These are phyloP conservation scores for Grosmannia clavigera DNA, from an alignment of 2,329 filamentous ascomycete species.

Conservation along the genomic window DNA sequence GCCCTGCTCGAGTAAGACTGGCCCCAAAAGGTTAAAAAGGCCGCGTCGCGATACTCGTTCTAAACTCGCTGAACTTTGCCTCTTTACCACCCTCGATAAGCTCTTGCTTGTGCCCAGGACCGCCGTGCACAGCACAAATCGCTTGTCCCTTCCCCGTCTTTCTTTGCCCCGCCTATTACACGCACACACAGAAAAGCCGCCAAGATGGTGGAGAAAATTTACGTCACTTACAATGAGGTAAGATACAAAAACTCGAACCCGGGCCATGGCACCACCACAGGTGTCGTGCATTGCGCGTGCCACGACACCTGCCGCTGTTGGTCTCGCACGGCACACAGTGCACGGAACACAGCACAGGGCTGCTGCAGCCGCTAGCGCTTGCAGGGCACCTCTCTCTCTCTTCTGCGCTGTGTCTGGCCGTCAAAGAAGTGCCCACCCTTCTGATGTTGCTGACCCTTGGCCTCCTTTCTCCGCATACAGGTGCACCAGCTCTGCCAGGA, in stretches of 20 bases:
- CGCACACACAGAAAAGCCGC: constrained; percentile 4
- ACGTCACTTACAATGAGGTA: constrained; percentile 88
- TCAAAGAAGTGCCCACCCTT: not conserved
- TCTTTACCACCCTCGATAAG: not conserved
- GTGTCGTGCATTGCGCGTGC: no score
- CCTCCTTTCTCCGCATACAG: constrained; percentile 30
- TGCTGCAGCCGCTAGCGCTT: not conserved
- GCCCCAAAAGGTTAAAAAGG: not conserved
- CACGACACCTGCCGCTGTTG: no score
- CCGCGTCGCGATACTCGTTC: not conserved
- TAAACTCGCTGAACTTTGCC: not conserved
- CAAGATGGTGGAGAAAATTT: constrained; percentile 74
- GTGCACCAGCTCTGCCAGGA: constrained; percentile 95
- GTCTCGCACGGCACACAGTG: not conserved
- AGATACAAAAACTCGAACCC: constrained; percentile 16
- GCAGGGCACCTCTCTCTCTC: no score
- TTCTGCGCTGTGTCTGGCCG: no score
- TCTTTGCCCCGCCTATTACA: not conserved
- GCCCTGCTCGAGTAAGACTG: not conserved
- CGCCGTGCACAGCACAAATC: not conserved
- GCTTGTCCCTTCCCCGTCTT: not conserved
- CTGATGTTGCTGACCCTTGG: constrained; percentile 6
- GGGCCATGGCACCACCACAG: no score
- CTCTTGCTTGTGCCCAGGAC: not conserved
- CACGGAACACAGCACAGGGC: no score